These are phyloP conservation scores for Penicillium waksmanii DNA, from an alignment of 495 filamentous ascomycete species.

Conservation along the genomic window DNA sequence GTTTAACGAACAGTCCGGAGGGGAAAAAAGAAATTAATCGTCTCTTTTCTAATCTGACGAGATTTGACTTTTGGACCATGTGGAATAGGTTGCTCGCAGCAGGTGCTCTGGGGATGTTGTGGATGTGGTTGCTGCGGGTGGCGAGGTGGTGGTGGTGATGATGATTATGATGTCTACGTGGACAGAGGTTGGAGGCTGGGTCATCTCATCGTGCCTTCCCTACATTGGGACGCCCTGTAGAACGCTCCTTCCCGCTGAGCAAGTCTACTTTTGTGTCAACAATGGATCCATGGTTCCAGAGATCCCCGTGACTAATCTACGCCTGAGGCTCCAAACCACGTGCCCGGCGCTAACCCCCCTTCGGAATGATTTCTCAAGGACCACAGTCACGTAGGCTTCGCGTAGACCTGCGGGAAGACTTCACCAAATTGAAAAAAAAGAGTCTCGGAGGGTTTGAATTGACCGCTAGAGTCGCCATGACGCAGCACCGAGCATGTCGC, in stretches of 20 bases:
- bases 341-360: conserved; percentile 26
- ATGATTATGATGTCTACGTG: background rate
- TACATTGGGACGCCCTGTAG: background rate
- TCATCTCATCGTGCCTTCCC: background rate
- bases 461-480: conserved; percentile 23
- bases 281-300: background rate
- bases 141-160: background rate
- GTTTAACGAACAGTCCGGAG: background rate
- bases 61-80: conserved; percentile 18
- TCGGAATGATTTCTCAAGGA: conserved; percentile 17
- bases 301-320: conserved; percentile 2
- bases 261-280: background rate
- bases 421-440: background rate
- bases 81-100: conserved; percentile 3
- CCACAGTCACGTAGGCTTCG: conserved; percentile 3
- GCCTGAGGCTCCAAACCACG: conserved; percentile 21
- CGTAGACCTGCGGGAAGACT: background rate
- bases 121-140: background rate
- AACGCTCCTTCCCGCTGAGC: background rate
- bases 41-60: conserved; percentile 5
- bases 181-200: background rate
- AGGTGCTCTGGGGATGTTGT: background rate
- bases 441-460: background rate
- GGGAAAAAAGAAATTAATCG: background rate
- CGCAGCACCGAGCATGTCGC: conserved; percentile 28